Evolutionary conservation across 352 stramenopile species (phyloP), one percentile per base, ranked within the genome.

Genomic region (Phytophthora agathidicida): DNA sequence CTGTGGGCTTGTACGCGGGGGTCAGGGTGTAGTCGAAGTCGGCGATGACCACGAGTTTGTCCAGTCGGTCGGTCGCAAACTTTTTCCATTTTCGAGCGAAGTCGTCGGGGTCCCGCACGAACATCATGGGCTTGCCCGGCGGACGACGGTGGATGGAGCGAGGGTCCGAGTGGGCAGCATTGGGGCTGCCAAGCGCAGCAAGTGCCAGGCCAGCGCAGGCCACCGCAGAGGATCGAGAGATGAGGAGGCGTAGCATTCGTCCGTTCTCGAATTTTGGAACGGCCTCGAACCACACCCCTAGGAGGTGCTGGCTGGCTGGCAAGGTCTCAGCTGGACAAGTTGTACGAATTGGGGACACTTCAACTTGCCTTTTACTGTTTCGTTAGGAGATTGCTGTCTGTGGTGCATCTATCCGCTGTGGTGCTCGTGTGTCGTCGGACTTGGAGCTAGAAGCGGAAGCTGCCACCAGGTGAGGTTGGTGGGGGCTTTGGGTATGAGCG

Each of bases 1-100:
- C 77, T 73, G 63, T 71, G 19, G 69, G 61, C 27, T 82, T 88
- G 64, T 76, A 88, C 19, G 80, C 80, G 7, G 81, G 77, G 28
- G 84, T 92, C 44, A 94, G 68, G 31, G 85, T 94, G 19, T 91
- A 86, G 62, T 94, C 85, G 62, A 94, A 94, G 54, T 94, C 85
- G 2, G 85, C 70, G 49, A 94, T 94, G 47, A 94, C 78, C 28
- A 94, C 60, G 22, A 94, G 75, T 50, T 86, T 78, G 49, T 85
- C 70, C 8, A 88, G 51, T 28, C 82, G 76, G 32, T 90, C 82
- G 23, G 65, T 78, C 14, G 71, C 68, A 43, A 94, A 90, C 39
- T 89, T 90, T 45, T 88, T 86, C 75, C 78, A 88, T 53, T 94
- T 94, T 35, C 65, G 51, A 13, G 84, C 76, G 46, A 94, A 92